Base-by-base conservation (phyloP, 2,329 filamentous ascomycete species). In the Seiridium unicorne region DNA sequence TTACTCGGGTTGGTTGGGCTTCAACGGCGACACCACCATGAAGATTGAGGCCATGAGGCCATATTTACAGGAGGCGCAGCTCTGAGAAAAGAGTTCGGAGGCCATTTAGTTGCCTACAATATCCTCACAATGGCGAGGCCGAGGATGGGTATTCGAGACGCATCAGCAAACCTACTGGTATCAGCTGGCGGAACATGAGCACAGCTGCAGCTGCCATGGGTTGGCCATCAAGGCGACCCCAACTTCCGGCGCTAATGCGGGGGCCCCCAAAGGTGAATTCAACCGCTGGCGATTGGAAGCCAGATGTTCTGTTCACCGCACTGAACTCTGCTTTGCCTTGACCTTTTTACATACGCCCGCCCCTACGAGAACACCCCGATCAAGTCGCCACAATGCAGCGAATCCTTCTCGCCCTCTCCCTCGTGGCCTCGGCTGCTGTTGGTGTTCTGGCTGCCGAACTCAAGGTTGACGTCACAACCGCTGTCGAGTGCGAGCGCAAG, bases 401-500 rank as follows among this genome's bases (percentile, higher is more conserved):
- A 59, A 64, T 82, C 60, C 65, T 83, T 54, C 63, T 83, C 60
- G 76, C 76, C 49, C 69, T 86, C 44, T 80, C 80, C 63, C 76
- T 82, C 54, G 71, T 85, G 61, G 81, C 82, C 66, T 82, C 82
- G 59, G 76, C 80, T 62, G 80, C 80, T 61, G 70, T 81, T 63
- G 77, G 81, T 65, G 74, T 77, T 62, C 77, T 86, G 64, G 81
- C 85, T 55, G 75, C 81, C 61, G 85, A 89, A 67, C 85, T 97
- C 67, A 85, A 90, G 76, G 91, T 97, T 73, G 87, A 96, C 66
- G 87, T 91, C 66, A 90, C 88, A 56, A 82, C 87, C 61, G 80
- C 85, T 34, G 89, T 91, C 64, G 86, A 92, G 67, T 97, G 93
- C 81, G 86, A 87, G 55, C 89, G 92, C 76, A 93, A 91, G 80